Conservation (phyloP, 208 protist genomes). For the Crithidia fasciculata region DNA sequence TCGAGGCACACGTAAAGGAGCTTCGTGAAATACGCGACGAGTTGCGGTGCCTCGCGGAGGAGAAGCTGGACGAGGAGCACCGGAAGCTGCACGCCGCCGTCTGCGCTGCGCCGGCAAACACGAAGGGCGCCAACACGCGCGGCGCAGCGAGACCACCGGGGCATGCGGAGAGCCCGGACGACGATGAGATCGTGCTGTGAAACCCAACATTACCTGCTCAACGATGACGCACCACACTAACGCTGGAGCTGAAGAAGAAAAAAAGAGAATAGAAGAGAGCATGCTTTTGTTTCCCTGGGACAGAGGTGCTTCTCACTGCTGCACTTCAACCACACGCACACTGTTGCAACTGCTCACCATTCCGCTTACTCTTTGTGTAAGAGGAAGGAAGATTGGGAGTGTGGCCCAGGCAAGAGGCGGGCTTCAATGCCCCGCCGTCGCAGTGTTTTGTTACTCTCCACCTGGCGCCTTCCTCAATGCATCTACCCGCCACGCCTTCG, state of each 20-base stretch:
- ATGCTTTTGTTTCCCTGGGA: no score
- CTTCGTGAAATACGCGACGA: constrained; percentile 72
- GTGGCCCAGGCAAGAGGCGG: no score
- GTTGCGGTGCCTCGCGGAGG: constrained; percentile 55
- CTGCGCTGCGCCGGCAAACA: background rate
- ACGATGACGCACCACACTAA: constrained; percentile 4
- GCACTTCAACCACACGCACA: no score
- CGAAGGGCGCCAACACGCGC: background rate
- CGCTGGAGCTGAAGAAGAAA: constrained; percentile 1
- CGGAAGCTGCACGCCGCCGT: constrained; percentile 24
- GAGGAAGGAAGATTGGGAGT: no score
- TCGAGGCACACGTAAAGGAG: constrained; percentile 68
- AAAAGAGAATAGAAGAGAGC: background rate
- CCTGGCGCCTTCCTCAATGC: no score
- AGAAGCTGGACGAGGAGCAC: constrained; percentile 17
- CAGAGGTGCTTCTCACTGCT: no score
- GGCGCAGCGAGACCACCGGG: background rate
- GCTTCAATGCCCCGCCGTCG: no score
- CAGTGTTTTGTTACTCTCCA: no score
- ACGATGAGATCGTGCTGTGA: background rate
- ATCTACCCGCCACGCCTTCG: no score
- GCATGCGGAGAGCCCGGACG: background rate
- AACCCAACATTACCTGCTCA: no score
- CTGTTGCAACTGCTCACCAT: no score
- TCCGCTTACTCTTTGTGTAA: no score